Evolutionary conservation across 257 asterid species (phyloP).

Genomic region (Eustoma russellianum): DNA sequence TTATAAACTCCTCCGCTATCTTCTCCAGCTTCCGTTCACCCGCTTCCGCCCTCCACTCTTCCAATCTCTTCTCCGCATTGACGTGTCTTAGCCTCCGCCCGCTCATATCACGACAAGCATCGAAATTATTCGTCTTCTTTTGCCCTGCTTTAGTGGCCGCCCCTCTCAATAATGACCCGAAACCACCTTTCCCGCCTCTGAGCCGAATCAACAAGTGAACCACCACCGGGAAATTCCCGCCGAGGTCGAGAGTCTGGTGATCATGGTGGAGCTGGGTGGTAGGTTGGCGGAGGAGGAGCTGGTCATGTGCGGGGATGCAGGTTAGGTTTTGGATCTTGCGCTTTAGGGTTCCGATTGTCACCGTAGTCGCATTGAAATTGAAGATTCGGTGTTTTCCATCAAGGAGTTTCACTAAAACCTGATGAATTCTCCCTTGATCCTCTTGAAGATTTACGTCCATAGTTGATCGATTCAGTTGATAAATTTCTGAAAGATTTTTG

Average conservation of each 20-base stretch:
- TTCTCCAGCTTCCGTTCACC: conserved; percentile 88
- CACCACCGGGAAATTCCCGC: conserved; percentile 29
- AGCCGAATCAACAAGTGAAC: conserved; percentile 51
- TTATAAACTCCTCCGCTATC: conserved; percentile 75
- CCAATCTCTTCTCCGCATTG: conserved; percentile 93
- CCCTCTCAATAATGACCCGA: conserved; percentile 85
- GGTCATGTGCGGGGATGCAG: conserved; percentile 47
- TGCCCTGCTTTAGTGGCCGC: conserved; percentile 99
- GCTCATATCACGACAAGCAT: conserved; percentile 97
- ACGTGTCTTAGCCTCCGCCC: conserved; percentile 97
- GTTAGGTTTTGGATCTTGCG: conserved; percentile 49
- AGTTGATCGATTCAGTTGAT: background rate
- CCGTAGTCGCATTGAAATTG: conserved; percentile 39
- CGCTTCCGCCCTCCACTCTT: conserved; percentile 88
- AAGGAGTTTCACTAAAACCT: conserved; percentile 56
- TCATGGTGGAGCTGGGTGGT: conserved; percentile 28
- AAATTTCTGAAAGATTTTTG: background rate
- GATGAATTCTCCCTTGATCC: conserved; percentile 15
- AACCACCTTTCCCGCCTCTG: conserved; percentile 97
- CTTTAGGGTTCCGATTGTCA: conserved; percentile 39
- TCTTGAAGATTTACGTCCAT: conserved; percentile 11
- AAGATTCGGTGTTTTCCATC: conserved; percentile 60
- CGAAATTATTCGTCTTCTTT: conserved; percentile 90
- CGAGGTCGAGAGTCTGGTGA: conserved; percentile 22
- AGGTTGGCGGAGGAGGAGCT: conserved; percentile 32